A percentile compares a stretch with the other conserved stretches of the same genome.
Evolutionary conservation across 352 stramenopile genomes (phyloP).

Genomic region (Pythium periplocum): DNA sequence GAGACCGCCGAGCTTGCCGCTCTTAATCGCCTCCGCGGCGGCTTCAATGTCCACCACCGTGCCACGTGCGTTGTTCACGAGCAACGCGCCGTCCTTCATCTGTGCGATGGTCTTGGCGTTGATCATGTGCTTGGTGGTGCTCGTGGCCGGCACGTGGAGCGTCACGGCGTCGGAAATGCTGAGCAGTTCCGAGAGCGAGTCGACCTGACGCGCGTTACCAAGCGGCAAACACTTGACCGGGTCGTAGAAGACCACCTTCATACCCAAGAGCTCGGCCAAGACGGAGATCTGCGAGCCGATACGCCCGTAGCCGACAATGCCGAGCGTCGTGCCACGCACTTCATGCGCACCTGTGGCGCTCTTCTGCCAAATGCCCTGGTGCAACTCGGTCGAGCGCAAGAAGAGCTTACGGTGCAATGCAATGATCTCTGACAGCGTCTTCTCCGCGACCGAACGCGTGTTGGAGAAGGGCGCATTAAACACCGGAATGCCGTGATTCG

Average conservation of each 20-base stretch:
- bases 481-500: constrained; percentile 61
- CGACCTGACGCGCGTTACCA: constrained; percentile 76
- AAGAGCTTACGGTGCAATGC: constrained; percentile 82
- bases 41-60: constrained; percentile 93
- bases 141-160: constrained; percentile 95
- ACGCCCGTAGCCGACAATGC: constrained; percentile 76
- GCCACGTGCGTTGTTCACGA: constrained; percentile 95
- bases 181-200: constrained; percentile 83
- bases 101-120: constrained; percentile 79
- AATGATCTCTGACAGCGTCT: constrained; percentile 79
- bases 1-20: constrained; percentile 73
- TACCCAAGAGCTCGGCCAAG: constrained; percentile 84
- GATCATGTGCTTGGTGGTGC: constrained; percentile 91
- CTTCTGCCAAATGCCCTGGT: constrained; percentile 77
- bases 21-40: constrained; percentile 86
- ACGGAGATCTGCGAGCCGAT: constrained; percentile 83
- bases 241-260: constrained; percentile 94
- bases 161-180: constrained; percentile 89
- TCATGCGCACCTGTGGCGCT: constrained; percentile 72
- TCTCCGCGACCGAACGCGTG: constrained; percentile 80
- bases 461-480: constrained; percentile 87
- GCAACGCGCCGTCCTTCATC: constrained; percentile 90
- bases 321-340: constrained; percentile 75
- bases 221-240: constrained; percentile 81
- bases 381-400: constrained; percentile 66